phyloP scores from a whole-genome alignment of 1,139 yeast genomes.

The Arxiozyma slooffiae region DNA sequence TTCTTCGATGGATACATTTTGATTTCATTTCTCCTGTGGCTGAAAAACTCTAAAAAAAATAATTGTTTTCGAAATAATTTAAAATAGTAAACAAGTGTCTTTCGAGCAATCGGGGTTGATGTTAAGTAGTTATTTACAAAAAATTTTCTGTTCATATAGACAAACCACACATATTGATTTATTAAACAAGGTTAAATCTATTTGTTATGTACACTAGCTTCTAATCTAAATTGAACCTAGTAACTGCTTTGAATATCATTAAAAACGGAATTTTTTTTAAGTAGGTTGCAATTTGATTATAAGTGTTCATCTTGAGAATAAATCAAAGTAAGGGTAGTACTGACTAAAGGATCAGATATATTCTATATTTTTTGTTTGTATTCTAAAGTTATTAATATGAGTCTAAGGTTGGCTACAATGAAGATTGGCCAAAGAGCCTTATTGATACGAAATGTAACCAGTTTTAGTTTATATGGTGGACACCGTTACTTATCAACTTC shows the following conservation, averaged over 20 bases:
- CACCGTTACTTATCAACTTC: constrained; percentile 1
- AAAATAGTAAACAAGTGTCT: not conserved
- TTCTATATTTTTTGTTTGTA: not conserved
- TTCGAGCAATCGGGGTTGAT: not conserved
- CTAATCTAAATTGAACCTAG: not conserved
- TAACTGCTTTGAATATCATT: not conserved
- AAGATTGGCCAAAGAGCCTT: constrained; percentile 1
- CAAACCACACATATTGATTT: not conserved
- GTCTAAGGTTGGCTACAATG: constrained; percentile 1
- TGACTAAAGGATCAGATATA: not conserved
- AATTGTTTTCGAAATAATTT: too few relatives aligned
- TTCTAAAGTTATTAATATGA: not conserved
- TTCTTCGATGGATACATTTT: not conserved
- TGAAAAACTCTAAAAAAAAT: not conserved
- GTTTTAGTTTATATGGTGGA: not conserved
- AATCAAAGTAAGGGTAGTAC: not conserved
- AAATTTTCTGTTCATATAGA: not conserved
- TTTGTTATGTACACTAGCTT: too few relatives aligned
- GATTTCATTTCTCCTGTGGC: not conserved
- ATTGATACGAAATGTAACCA: not conserved
- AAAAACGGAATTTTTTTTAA: too few relatives aligned
- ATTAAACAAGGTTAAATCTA: too few relatives aligned
- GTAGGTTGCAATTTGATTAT: not conserved
- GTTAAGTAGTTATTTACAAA: not conserved
- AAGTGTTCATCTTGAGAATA: too few relatives aligned